Base-by-base conservation (phyloP, 2,329 filamentous ascomycete species). In the Penicillium thymicola region DNA sequence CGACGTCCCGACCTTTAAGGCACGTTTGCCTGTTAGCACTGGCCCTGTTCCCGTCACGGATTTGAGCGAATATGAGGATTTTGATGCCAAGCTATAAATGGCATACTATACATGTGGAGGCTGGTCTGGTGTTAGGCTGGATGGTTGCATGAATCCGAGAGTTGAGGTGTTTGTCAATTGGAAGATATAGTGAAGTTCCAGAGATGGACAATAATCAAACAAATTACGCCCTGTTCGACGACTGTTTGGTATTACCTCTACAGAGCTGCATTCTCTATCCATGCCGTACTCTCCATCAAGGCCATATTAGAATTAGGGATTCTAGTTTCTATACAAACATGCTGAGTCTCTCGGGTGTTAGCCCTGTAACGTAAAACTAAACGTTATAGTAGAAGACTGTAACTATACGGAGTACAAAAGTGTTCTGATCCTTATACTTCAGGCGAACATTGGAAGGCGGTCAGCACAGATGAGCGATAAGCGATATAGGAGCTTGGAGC, bases 51-150 rank as follows among this genome's bases (percentile, higher is more conserved):
- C 92, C 0, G 84, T 89, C 30, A 87, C 83, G 68, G 88, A 94
- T 63, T 74, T 97, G 54, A 88, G 82, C 59, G 89, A 92, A 68
- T 97, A 93, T 73, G 89, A 96, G 71, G 93, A 97, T 58, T 79
- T 87, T 58, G 90, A 90, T 61, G 78, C 89, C 14, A 97, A 97
- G 78, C 81, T 97, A 55, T 93, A 72, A 81, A 44, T 4, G 11
- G 21, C 27, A 38, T 30, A 11, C 21, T 28, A 41, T 34, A 18
- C 21, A 32, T 27, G 30, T 28, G 42, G 41, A 10, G 23, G 23
- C 28, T 11, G 36, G 18, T 51, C 18, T 25, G 49, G 47, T 52
- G 47, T 59, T 46, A 25, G 41, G 53, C 32, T 16, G 44, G 43
- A n/a, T 32, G 49, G 40, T 18, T 57, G 50, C 51, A 59, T 58